A percentile compares a stretch with the other conserved stretches of the same genome.
phyloP scores from a whole-genome alignment of 2,329 filamentous ascomycete species.

The Fusarium dimerum region DNA sequence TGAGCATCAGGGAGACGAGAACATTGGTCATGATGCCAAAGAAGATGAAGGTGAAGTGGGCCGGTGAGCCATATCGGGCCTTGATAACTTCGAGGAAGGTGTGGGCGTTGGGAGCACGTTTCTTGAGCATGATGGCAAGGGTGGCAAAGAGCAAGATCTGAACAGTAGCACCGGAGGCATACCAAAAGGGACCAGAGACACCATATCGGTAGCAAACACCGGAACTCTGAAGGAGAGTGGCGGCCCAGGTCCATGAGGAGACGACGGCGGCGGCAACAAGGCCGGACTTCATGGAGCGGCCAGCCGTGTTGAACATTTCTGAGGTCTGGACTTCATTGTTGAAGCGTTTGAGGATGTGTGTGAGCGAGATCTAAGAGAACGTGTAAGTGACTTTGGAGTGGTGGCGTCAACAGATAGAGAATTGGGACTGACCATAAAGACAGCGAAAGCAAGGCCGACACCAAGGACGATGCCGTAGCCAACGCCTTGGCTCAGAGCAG shows the following conservation, averaged over 20 bases:
- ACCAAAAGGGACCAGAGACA: conserved; percentile 60
- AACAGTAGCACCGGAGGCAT: conserved; percentile 72
- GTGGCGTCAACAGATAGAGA: not conserved
- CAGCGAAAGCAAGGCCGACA: conserved; percentile 70
- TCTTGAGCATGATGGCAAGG: conserved; percentile 84
- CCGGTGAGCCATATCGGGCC: conserved; percentile 70
- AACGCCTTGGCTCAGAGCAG: conserved; percentile 56
- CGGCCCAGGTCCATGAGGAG: conserved; percentile 90
- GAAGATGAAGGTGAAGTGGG: conserved; percentile 76
- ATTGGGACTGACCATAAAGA: conserved; percentile 57
- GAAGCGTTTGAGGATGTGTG: conserved; percentile 65
- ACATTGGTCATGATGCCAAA: conserved; percentile 85
- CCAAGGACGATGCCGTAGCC: conserved; percentile 79
- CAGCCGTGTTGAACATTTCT: conserved; percentile 89
- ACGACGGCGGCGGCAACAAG: conserved; percentile 85
- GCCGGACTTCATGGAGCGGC: conserved; percentile 83
- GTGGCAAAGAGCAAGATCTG: conserved; percentile 89
- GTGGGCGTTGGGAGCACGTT: conserved; percentile 83
- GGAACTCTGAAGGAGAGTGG: conserved; percentile 74
- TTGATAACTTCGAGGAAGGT: conserved; percentile 80
- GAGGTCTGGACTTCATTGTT: conserved; percentile 75
- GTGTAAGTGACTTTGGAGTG: not conserved
- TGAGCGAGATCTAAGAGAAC: conserved; percentile 57
- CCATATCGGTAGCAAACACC: conserved; percentile 79
- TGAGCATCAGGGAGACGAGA: conserved; percentile 82